Evolutionary conservation across 768 basidiomycete genomes (phyloP), one percentile per base, ranked within the genome.

Genomic region (Neoboletus magnificus): DNA sequence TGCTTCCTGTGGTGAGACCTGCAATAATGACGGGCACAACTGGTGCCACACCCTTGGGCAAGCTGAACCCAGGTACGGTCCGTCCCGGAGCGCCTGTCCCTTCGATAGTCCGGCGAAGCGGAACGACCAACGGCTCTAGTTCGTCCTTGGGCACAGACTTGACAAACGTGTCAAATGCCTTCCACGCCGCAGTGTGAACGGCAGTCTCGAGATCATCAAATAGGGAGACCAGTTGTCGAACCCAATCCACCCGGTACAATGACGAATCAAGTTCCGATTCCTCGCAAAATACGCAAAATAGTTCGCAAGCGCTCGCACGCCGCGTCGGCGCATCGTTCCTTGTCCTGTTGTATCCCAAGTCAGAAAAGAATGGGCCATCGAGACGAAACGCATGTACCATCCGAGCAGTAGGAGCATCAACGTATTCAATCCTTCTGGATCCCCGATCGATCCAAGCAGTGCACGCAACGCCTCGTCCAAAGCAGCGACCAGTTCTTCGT

Each of bases 121-220:
- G 87, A 0, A 96, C 89, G 13, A 98, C 93, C 25, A 99, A 76
- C 3, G 88, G 83, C 64, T 98, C 94, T 37, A 95, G 76, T 61
- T 98, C 94, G 61, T 96, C 93, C 73, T 98, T 98, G 18, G 91
- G 87, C 13, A 95, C 73, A 0, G 89, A 85, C 72, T 93, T 98
- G 70, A 97, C 84, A 58, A 98, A 92, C 16, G 79, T 78, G 45
- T 98, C 94, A 25, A 98, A 77, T 0, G 93, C 87, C 32, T 76
- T 75, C 84, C 87, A 89, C 4, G 95, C 93, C 0, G 89, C 87
- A 2, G 83, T 86, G 63, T 95, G 86, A 11, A 96, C 92, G 4
- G 78, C 68, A 2, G 87, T 82, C 45, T 86, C 79, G 13, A 73
- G 71, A 65, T 98, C 96, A 62, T 94, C 94, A 47, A 97, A 78